phyloP scores from a whole-genome alignment of 805 yeast species.

The Candida chauliodis region DNA sequence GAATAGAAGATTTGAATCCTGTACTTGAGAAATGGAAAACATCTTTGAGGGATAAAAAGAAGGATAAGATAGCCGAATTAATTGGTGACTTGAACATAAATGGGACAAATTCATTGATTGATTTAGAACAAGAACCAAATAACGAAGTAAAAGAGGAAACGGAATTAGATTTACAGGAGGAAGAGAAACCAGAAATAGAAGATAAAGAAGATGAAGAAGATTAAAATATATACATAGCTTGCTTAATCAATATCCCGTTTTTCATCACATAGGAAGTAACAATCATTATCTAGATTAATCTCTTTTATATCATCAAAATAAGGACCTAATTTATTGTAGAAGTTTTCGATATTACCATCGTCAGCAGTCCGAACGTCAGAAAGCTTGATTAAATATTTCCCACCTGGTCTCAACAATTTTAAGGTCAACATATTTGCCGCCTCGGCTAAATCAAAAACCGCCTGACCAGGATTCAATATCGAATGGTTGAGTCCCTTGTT shows the following conservation, averaged over 20 bases:
- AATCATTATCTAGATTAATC: conserved; percentile 18
- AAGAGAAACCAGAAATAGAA: conserved; percentile 17
- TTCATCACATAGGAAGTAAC: conserved; percentile 26
- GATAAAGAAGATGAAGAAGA: conserved; percentile 12
- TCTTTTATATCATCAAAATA: conserved; percentile 25
- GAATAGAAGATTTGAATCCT: conserved; percentile 34
- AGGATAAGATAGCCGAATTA: conserved; percentile 57
- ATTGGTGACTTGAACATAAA: conserved; percentile 31
- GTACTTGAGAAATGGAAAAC: conserved; percentile 68
- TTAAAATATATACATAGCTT: conserved; percentile 5
- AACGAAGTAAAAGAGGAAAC: conserved; percentile 35
- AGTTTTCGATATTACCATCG: conserved; percentile 22
- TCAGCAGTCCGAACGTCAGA: conserved; percentile 22
- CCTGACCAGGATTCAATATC: conserved; percentile 20
- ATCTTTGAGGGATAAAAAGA: conserved; percentile 47
- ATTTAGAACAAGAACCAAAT: conserved; percentile 18
- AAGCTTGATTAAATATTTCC: conserved; percentile 30
- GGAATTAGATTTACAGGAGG: conserved; percentile 7
- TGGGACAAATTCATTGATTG: conserved; percentile 17
- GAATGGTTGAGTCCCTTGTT: conserved; percentile 25
- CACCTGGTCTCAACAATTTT: conserved; percentile 24
- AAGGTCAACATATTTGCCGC: conserved; percentile 33
- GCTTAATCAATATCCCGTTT: conserved; percentile 20
- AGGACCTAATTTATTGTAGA: conserved; percentile 18
- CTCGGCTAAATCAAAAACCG: conserved; percentile 38